phyloP scores from a whole-genome alignment of 805 yeast genomes.

The Yarrowia yakushimensis region DNA sequence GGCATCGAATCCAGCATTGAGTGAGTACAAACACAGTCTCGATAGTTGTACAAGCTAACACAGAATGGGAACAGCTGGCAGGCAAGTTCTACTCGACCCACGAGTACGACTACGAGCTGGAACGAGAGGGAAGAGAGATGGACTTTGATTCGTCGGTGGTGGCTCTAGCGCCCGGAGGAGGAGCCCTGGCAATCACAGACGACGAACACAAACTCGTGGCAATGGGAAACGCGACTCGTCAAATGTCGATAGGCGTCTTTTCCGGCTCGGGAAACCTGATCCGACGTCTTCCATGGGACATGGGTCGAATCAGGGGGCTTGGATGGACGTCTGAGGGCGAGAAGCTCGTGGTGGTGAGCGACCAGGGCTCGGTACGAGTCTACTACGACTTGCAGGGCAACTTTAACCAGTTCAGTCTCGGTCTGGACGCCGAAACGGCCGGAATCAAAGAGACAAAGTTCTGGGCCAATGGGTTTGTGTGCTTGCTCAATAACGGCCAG shows the following conservation, averaged over 20 bases:
- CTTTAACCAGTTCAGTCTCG: constrained; percentile 52
- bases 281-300: constrained; percentile 19
- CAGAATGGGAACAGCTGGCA: constrained; percentile 75
- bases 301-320: constrained; percentile 51
- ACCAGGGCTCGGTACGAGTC: constrained; percentile 50
- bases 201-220: constrained; percentile 37
- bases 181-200: constrained; percentile 49
- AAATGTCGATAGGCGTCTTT: constrained; percentile 34
- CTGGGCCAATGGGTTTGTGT: constrained; percentile 46
- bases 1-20: constrained; percentile 21
- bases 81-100: constrained; percentile 64
- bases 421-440: constrained; percentile 37
- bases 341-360: constrained; percentile 53
- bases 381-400: constrained; percentile 66
- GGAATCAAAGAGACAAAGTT: constrained; percentile 42
- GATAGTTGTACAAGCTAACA: not conserved
- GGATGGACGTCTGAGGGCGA: constrained; percentile 51
- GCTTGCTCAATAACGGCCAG: constrained; percentile 42
- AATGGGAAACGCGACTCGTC: constrained; percentile 29
- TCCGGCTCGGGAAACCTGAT: constrained; percentile 37
- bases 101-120: constrained; percentile 53
- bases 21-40: not conserved
- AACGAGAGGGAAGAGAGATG: constrained; percentile 41
- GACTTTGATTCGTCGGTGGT: constrained; percentile 46
- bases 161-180: constrained; percentile 50